Conservation (phyloP, 2,329 filamentous ascomycete genomes). For the Didymella exigua region DNA sequence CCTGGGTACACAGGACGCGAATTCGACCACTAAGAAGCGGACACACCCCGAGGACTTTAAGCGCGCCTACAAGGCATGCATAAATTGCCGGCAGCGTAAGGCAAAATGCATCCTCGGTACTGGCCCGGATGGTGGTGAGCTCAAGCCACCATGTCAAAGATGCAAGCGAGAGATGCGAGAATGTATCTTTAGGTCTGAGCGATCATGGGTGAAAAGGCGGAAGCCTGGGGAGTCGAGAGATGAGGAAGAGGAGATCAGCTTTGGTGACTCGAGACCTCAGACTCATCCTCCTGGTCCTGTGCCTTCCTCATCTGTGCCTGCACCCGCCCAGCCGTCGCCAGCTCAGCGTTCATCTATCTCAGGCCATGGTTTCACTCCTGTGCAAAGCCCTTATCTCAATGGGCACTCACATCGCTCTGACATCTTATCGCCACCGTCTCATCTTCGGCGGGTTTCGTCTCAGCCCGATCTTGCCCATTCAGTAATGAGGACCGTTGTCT, state of each 20-base stretch:
- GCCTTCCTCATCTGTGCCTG: conserved; percentile 16
- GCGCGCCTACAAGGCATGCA: conserved; percentile 61
- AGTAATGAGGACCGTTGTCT: conserved; percentile 57
- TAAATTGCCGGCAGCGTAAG: conserved; percentile 59
- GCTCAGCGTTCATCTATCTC: conserved; percentile 34
- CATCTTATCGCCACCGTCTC: conserved; percentile 36
- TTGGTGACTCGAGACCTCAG: not conserved
- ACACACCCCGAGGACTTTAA: conserved; percentile 54
- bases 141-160: conserved; percentile 54
- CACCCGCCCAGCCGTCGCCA: conserved; percentile 25
- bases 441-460: conserved; percentile 40
- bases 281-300: conserved; percentile 14
- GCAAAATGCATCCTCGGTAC: conserved; percentile 58
- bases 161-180: conserved; percentile 59
- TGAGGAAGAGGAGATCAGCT: conserved; percentile 24
- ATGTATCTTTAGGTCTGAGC: conserved; percentile 53
- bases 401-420: conserved; percentile 32
- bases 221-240: conserved; percentile 40
- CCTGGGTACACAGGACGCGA: conserved; percentile 24
- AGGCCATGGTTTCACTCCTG: conserved; percentile 32
- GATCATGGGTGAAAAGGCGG: conserved; percentile 47
- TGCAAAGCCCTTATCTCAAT: conserved; percentile 34
- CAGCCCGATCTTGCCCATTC: conserved; percentile 48
- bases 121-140: conserved; percentile 49
- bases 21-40: conserved; percentile 38